phyloP scores from a whole-genome alignment of 495 filamentous ascomycete genomes.

The Cercophora scortea region DNA sequence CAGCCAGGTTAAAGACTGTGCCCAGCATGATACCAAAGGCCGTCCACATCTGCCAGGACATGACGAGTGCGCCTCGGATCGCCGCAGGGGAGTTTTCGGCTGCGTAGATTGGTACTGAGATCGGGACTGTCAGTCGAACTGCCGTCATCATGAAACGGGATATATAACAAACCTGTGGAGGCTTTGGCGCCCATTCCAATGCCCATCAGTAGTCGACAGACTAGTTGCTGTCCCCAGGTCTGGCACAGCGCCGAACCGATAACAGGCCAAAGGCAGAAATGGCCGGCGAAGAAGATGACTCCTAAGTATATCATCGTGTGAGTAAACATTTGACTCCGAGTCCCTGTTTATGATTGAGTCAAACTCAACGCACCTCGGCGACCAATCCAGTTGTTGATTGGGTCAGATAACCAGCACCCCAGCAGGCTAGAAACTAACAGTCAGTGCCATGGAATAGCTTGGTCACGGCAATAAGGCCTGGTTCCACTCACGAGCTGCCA shows the following conservation, averaged over 20 bases:
- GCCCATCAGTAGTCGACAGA: conserved; percentile 57
- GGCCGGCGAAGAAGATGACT: conserved; percentile 57
- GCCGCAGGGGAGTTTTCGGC: conserved; percentile 68
- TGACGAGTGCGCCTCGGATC: conserved; percentile 73
- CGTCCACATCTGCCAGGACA: conserved; percentile 84
- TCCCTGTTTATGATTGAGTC: background rate
- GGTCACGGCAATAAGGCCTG: background rate
- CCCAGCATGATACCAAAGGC: conserved; percentile 76
- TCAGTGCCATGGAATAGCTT: too few relatives aligned
- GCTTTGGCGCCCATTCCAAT: conserved; percentile 64
- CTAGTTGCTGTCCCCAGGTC: conserved; percentile 54
- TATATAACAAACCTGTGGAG: conserved; percentile 21
- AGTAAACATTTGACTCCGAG: background rate
- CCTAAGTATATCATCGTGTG: background rate
- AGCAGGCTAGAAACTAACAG: conserved; percentile 23
- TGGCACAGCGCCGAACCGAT: conserved; percentile 61
- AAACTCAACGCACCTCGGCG: conserved; percentile 39
- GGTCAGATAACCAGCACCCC: conserved; percentile 64
- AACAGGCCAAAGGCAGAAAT: conserved; percentile 55
- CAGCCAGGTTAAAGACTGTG: conserved; percentile 60
- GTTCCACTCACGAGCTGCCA: conserved; percentile 23
- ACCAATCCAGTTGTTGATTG: conserved; percentile 58
- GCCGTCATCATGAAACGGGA: conserved; percentile 11
- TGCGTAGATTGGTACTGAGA: conserved; percentile 59
- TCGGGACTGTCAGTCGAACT: too few relatives aligned